Evolutionary conservation across 1,139 yeast genomes (phyloP), one percentile per base, ranked within the genome.

Genomic region (Debaryomyces nepalensis): DNA sequence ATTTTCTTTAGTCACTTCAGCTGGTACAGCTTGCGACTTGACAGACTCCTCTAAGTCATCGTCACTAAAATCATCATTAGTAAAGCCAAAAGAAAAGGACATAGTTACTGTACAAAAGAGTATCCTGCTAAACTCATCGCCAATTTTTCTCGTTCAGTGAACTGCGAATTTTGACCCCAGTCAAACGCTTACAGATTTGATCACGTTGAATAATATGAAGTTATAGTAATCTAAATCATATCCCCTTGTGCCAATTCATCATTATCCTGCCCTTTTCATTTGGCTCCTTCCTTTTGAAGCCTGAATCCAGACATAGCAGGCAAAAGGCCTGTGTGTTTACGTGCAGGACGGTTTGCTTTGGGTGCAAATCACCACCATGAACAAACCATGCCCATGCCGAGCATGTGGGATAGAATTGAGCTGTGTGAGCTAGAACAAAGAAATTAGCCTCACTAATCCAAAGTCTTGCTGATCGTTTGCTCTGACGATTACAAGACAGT

Each of bases 11-110:
- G 33, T n/a, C n/a, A 6, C n/a, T 20, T 19, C 16, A 16, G 26
- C 18, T 11, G 27, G 33, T 14, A 9, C 34, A n/a, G 5, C 20
- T 14, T 10, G 9, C 19, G 15, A 24, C 4, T 16, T 15, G 33
- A 10, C 12, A 4, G 30, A 10, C 1, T 22, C 31, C 5, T 40
- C 43, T 14, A 42, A 22, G 18, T 58, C 60, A 15, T 58, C 64
- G 18, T 52, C 66, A 21, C 64, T 63, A 16, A 71, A 52, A 39
- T 75, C 81, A 32, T 77, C 81, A 39, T 75, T 78, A 27, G 70
- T 68, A 48, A 79, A 75, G 14, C 79, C 82, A 53, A 79, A 79
- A 8, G 80, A 63, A 51, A 77, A 77, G n/a, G 78, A 66, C 82
- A 77, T 76, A 5, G 12, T 30, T 38, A 14, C 16, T 16, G 10